A percentile compares a stretch with the other conserved stretches of the same genome.
phyloP scores from a whole-genome alignment of 169 alveolate species.

The Eimeria maxima region DNA sequence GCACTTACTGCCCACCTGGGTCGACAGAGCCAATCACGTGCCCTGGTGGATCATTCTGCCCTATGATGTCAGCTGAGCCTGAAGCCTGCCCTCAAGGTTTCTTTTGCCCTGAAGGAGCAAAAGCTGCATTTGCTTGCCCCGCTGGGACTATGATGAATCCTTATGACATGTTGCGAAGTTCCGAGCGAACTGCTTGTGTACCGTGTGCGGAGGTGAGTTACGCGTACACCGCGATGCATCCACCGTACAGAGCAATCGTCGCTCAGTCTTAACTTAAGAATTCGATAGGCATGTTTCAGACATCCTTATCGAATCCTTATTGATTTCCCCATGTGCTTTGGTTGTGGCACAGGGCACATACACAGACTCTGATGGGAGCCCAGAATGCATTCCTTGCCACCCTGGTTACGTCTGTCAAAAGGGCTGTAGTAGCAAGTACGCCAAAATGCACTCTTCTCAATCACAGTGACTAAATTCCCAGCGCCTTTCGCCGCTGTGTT shows the following conservation, averaged over 20 bases:
- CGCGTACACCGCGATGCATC: not conserved
- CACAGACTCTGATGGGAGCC: constrained; percentile 43
- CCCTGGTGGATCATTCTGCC: constrained; percentile 61
- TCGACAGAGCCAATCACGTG: constrained; percentile 42
- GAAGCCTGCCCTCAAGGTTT: constrained; percentile 57
- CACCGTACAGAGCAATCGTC: not conserved
- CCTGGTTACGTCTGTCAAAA: constrained; percentile 72
- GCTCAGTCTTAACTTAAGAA: not conserved
- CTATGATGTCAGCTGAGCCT: constrained; percentile 49
- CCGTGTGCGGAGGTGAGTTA: constrained; percentile 34
- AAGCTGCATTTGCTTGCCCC: constrained; percentile 37
- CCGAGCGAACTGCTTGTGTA: constrained; percentile 55
- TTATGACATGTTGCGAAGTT: constrained; percentile 33
- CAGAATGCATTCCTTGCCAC: constrained; percentile 71
- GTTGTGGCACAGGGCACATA: constrained; percentile 62
- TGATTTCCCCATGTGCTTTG: not conserved
- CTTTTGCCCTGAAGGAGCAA: constrained; percentile 57
- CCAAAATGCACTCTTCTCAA: not conserved
- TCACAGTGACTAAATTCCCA: not conserved
- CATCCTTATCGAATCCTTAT: not conserved
- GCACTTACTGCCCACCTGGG: constrained; percentile 81
- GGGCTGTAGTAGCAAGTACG: constrained; percentile 46
- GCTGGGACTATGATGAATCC: constrained; percentile 55
- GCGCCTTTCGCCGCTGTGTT: not conserved
- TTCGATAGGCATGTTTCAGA: not conserved